phyloP scores from a whole-genome alignment of 176 grass and related monocot species.

The Panicum miliaceum region DNA sequence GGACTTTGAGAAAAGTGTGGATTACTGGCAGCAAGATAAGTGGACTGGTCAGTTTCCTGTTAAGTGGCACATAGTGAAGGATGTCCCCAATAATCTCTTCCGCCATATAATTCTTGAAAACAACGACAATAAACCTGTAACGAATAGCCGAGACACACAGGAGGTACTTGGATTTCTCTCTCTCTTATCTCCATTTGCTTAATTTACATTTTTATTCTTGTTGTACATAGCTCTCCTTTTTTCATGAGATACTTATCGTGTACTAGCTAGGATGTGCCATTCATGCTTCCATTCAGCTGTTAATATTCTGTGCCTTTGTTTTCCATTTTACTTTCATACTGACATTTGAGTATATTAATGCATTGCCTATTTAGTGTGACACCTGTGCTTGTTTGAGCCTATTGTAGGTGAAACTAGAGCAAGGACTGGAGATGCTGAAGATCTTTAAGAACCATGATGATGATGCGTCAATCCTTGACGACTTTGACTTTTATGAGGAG shows the following conservation, averaged over 20 bases:
- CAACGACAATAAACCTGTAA: constrained; percentile 79
- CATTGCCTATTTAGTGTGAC: background rate
- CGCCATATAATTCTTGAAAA: constrained; percentile 85
- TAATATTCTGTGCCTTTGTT: background rate
- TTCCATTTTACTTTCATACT: background rate
- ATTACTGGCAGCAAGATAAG: constrained; percentile 88
- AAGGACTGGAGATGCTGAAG: constrained; percentile 71
- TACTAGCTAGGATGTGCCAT: background rate
- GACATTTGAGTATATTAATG: background rate
- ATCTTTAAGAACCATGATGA: constrained; percentile 70
- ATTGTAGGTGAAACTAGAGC: constrained; percentile 72
- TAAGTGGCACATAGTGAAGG: constrained; percentile 81
- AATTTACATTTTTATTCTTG: constrained; percentile 18
- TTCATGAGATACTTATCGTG: background rate
- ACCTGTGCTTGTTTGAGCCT: background rate
- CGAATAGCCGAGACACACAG: constrained; percentile 82
- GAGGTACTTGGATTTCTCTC: constrained; percentile 48
- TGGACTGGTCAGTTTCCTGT: constrained; percentile 84
- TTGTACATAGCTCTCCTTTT: background rate
- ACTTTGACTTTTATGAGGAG: constrained; percentile 76
- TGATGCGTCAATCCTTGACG: constrained; percentile 68
- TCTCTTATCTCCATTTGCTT: background rate
- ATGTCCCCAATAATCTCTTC: constrained; percentile 83
- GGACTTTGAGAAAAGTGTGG: constrained; percentile 79
- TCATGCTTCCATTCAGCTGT: constrained; percentile 7